Base-by-base conservation (phyloP, 371 early-diverging fungal genomes). In the Syncephalastrum monosporum region DNA sequence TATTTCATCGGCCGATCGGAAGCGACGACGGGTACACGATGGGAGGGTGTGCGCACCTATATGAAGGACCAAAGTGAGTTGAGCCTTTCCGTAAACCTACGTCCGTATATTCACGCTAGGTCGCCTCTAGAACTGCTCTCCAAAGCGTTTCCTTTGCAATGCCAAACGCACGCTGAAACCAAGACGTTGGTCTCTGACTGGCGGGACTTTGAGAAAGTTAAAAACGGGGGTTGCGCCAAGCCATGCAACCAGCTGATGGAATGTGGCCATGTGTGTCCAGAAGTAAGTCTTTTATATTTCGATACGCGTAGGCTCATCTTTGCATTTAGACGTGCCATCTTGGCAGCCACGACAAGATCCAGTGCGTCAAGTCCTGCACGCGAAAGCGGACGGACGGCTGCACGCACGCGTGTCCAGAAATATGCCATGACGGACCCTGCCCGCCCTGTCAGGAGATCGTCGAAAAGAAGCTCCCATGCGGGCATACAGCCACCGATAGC, bases 211-310 rank as follows among this genome's bases (percentile, higher is more conserved):
- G 42, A 49, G 1, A 13, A 48, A 5, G 55, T 72, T 21, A 64
- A 53, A 49, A 72, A 78, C 23, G 78, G 78, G 16, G 78, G 78
- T 1, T 78, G 78, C 47, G 43, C 27, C 48, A 42, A 48, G 3
- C 50, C 57, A 8, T 78, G 78, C 49, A 56, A 42, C 1, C 61
- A 65, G 0, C 48, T 78, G 14, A 63, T 78, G 59, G 50, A 53
- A 0, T 72, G 72, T 49, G 75, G 78, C 0, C 78, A 78, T 61
- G 67, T 59, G 0, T 78, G 78, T 50, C 56, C 55, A 24, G 71
- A 78, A 44, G 68, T 63, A 61, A 33, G 13, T 44, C 17, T 43
- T 25, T 24, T 46, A n/a, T 41, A 41, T 48, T 52, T 50, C 5
- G 1, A 29, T 14, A 27, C 14, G 3, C 7, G 38, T 7, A 33